Evolutionary conservation across 2,329 filamentous ascomycete genomes (phyloP), one percentile per base, ranked within the genome.

Genomic region (Escovopsis sp.): DNA sequence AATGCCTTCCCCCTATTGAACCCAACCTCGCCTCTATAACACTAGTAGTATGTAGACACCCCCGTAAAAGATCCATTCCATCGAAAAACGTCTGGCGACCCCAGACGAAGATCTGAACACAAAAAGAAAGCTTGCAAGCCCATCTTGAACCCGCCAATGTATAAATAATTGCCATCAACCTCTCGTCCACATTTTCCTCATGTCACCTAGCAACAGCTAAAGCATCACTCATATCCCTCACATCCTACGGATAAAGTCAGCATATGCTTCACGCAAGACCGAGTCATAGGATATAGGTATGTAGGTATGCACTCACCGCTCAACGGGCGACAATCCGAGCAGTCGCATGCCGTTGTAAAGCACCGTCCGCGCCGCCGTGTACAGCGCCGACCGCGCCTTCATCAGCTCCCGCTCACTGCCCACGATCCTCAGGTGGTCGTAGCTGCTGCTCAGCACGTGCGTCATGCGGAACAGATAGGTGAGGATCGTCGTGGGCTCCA

Each of bases 401-500:
- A 80, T 76, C 36, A 86, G 59, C 52, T 80, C 76, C 21, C 63
- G 65, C 57, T 88, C 81, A 41, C 76, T 81, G 36, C 82, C 81
- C n/a, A 92, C 73, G 36, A 90, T 82, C 51, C 81, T 74, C 41
- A 92, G 65, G 40, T 83, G 76, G 49, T 87, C 82, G 57, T 92
- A 92, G 54, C 79, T 85, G 36, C 72, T 78, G 61, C 78, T 85
- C 36, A 92, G 58, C 18, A 73, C 65, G 57, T 92, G 84, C 3
- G 81, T 83, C 76, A 92, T 81, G 68, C 82, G 84, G 67, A 88
- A 90, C 31, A 90, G 65, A 54, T 88, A 60, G n/a, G 58, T 61
- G 43, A 62, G 53, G 38, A 58, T 54, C 7, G 59, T 62, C 10
- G 66, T 69, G 15, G 83, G 83, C 58, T 92, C 86, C 16, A 86